These are phyloP conservation scores for Musa troglodytarum DNA, from an alignment of 176 grass and related monocot genomes.

Conservation along the genomic window DNA sequence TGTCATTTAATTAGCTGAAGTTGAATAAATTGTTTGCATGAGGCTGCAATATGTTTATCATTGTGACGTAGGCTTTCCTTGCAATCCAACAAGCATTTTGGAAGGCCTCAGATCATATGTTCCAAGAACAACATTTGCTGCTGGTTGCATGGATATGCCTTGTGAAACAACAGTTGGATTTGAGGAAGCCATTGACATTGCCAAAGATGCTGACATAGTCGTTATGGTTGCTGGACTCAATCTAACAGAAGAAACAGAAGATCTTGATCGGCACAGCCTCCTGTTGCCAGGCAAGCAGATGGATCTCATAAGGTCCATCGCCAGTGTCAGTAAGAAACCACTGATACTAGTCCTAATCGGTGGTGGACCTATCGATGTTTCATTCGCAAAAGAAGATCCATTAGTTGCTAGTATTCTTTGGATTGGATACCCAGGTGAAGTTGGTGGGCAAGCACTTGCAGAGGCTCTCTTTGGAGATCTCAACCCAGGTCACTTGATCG, in stretches of 20 bases:
- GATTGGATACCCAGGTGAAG: conserved; percentile 88
- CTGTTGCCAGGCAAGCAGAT: conserved; percentile 85
- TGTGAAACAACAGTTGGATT: conserved; percentile 57
- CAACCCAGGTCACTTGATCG: conserved; percentile 62
- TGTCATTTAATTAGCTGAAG: neutral
- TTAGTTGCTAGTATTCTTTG: conserved; percentile 71
- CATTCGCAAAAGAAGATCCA: conserved; percentile 67
- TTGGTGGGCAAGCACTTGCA: conserved; percentile 76
- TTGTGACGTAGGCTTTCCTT: conserved; percentile 46
- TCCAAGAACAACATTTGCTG: conserved; percentile 39
- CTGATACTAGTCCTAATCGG: conserved; percentile 63
- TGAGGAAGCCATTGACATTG: conserved; percentile 37
- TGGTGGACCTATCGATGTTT: conserved; percentile 81
- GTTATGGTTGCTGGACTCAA: conserved; percentile 75
- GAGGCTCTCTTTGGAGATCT: conserved; percentile 75
- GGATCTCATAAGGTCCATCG: conserved; percentile 43
- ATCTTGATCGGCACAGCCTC: conserved; percentile 64
- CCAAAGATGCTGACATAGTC: conserved; percentile 49
- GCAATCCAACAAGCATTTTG: conserved; percentile 45
- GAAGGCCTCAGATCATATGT: conserved; percentile 56
- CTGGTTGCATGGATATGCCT: conserved; percentile 45
- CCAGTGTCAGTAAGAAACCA: conserved; percentile 51
- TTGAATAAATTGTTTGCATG: neutral
- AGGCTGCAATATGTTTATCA: conserved; percentile 2
- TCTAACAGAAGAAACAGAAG: conserved; percentile 77